Evolutionary conservation across 495 filamentous ascomycete genomes (phyloP), one percentile per base, ranked within the genome.

Genomic region (Penicillium canariense): DNA sequence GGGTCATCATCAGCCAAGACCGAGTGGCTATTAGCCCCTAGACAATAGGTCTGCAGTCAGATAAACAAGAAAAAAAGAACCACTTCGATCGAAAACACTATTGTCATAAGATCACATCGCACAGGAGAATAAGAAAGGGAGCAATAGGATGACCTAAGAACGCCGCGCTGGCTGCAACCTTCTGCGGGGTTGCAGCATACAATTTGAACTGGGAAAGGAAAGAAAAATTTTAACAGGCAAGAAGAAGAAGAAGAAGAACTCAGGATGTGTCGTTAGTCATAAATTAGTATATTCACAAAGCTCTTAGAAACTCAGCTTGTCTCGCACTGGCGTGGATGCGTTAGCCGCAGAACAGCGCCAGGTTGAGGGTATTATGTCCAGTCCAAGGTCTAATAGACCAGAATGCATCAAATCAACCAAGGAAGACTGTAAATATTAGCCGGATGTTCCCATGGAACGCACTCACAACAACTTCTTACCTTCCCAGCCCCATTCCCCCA

Each of bases 401-500:
- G 17, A 11, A n/a, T 18, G 23, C 17, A 15, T 2, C 1, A 20
- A 1, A 17, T 59, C 12, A 59, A 11, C 56, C 56, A 35, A 59
- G 56, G 17, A 59, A 59, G 14, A 59, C 56, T 59, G 17, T 27
- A 5, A 0, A 30, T n/a, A 17, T 35, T 32, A 40, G 40, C 10
- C 20, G 17, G 3, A 8, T 4, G 20, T 28, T 25, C 18, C 25
- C 38, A 12, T n/a, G 20, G 3, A 42, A 12, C 12, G 10, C 12
- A 8, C 2, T 30, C 44, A 27, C 4, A 17, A 20, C 40, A 30
- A 9, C 1, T 28, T 27, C 77, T 70, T 73, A 89, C 86, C 83
- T 79, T 91, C 88, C 88, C 88, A 91, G 14, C 79, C 74, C 83
- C 84, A 88, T 53, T 90, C 87, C 54, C 82, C 81, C 88, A 91